Base-by-base conservation (phyloP, 768 basidiomycete species). In the Rhodosporidiobolus sp. region DNA sequence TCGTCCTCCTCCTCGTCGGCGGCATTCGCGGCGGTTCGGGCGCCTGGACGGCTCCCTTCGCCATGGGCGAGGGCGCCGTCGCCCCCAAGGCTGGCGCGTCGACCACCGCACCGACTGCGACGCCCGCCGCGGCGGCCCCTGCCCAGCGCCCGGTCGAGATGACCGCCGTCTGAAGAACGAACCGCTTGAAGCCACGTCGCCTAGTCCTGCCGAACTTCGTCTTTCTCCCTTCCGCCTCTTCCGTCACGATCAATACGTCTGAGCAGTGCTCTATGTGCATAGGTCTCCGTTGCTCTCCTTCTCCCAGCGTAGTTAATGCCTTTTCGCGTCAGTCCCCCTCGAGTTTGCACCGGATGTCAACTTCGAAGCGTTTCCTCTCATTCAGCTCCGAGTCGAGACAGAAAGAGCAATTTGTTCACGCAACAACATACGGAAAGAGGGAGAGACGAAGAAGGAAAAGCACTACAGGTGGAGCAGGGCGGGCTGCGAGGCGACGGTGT, bases 391-490 rank as follows among this genome's bases (percentile, higher is more conserved):
- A 45, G 16, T 45, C 28, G 35, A 32, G 20, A 45, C 8, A 16
- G 26, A 35, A 11, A 24, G 28, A 7, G 46, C 11, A 53, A 53
- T 5, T 35, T 43, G 38, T 7, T 43, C 14, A 43, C 38, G 26
- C 35, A 45, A 49, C 35, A 55, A n/a, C 28, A 43, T 6, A 9
- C 24, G 16, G 28, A 43, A 43, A 55, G 26, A 28, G 34, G 50
- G 19, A 16, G 52, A n/a, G 26, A 26, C 17, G 52, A 56, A 26
- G 38, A 34, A 1, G 32, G 4, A 4, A 30, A 16, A 8, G 30
- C 0, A 6, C 17, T 32, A 73, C 22, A 73, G 59, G 16, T 64
- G 72, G 30, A 67, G 67, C 48, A 43, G 35, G 34, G 57, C 34
- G 19, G 72, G 59, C 46, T 55, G 14, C 3, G 56, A 26, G 28